Conservation (phyloP, 2,329 filamentous ascomycete species). For the Penicillium brevicompactum region DNA sequence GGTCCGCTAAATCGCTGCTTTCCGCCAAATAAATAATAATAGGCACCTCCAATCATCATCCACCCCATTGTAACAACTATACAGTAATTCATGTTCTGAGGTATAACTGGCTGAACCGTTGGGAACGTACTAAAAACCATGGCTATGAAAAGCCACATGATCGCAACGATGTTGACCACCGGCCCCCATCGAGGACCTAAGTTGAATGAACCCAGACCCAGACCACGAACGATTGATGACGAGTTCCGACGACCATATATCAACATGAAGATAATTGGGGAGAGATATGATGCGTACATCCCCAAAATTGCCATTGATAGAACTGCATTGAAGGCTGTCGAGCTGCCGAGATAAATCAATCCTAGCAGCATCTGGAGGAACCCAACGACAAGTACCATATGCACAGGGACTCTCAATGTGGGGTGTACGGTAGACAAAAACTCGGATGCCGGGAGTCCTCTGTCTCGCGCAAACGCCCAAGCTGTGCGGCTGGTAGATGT, state of each 20-base stretch:
- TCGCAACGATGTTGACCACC: conserved; percentile 12
- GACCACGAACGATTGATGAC: conserved; percentile 1
- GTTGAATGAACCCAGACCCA: conserved; percentile 11
- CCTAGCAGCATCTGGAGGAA: conserved; percentile 50
- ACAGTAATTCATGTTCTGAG: conserved; percentile 24
- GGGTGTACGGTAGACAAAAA: conserved; percentile 46
- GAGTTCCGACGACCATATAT: conserved; percentile 16
- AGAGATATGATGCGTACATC: conserved; percentile 52
- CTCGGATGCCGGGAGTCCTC: conserved; percentile 48
- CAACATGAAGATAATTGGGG: conserved; percentile 45
- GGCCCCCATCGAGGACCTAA: conserved; percentile 17
- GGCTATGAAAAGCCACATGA: conserved; percentile 19
- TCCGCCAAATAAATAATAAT: conserved; percentile 18
- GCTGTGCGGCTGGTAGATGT: conserved; percentile 24
- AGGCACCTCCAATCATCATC: conserved; percentile 17
- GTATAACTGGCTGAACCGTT: conserved; percentile 20
- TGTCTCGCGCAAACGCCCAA: conserved; percentile 57
- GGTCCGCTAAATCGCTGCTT: conserved; percentile 19
- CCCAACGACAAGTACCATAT: conserved; percentile 47
- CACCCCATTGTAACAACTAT: conserved; percentile 22
- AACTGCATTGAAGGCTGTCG: conserved; percentile 47
- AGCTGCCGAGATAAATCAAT: conserved; percentile 49
- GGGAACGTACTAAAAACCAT: conserved; percentile 26
- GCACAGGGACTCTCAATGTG: conserved; percentile 47
- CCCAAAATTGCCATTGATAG: conserved; percentile 49